phyloP scores from a whole-genome alignment of 2,329 filamentous ascomycete species.

The Clathrospora elynae region DNA sequence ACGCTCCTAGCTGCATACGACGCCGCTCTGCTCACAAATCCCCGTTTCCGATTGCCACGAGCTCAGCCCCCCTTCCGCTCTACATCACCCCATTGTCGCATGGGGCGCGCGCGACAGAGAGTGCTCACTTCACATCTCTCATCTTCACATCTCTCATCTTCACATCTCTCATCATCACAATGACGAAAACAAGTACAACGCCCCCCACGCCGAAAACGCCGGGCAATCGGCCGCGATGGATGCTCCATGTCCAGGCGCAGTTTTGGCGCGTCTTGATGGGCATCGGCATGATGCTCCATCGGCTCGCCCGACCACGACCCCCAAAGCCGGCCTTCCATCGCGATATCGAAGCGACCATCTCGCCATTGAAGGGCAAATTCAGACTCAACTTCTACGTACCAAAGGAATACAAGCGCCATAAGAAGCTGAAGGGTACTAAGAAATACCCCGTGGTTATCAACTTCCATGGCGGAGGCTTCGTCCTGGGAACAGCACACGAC shows the following conservation, averaged over 20 bases:
- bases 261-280: constrained; percentile 71
- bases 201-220: constrained; percentile 17
- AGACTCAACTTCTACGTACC: constrained; percentile 67
- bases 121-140: constrained; percentile 1
- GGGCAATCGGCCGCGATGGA: constrained; percentile 57
- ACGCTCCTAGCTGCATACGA: not conserved
- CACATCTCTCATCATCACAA: too few species aligned
- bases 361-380: constrained; percentile 54
- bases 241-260: constrained; percentile 66
- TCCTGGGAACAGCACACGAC: constrained; percentile 63
- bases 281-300: constrained; percentile 71
- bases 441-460: constrained; percentile 65
- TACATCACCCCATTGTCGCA: constrained; percentile 1
- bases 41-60: constrained; percentile 15
- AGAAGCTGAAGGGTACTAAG: constrained; percentile 49
- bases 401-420: constrained; percentile 53
- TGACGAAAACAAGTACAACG: too few species aligned
- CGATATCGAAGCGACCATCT: constrained; percentile 58
- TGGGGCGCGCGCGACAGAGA: constrained; percentile 9
- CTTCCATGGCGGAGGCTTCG: constrained; percentile 69
- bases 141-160: too few species aligned
- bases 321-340: constrained; percentile 65
- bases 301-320: constrained; percentile 64
- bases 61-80: constrained; percentile 19
- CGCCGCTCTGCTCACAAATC: constrained; percentile 4